Base-by-base conservation (phyloP, 352 stramenopile genomes). In the Blastocystis sp. region DNA sequence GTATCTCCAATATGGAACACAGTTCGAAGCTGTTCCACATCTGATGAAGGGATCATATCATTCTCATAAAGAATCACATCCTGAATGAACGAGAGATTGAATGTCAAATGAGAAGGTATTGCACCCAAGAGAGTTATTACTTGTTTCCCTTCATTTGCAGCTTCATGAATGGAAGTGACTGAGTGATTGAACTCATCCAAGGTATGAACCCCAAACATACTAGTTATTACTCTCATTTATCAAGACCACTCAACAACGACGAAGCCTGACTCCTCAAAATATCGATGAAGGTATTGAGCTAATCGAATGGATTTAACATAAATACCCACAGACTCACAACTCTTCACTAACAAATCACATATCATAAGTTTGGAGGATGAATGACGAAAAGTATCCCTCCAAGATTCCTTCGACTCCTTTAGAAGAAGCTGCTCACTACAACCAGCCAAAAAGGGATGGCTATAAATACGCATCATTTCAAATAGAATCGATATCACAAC, bases 361-460 rank as follows among this genome's bases (percentile, higher is more conserved):
- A 84, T 57, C 11, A 27, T 22, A 1, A 66, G 53, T 42, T 84
- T 84, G 1, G 48, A 53, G 37, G 17, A 66, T 1, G 73, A 19
- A 19, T 66, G 33, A 13, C 73, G 73, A 64, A 84, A 84, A 11
- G 42, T 27, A 11, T 53, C 53, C 7, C 1, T 22, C 73, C 73
- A 84, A 9, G 64, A 54, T 0, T 48, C 30, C 0, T 42, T 44
- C 6, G 27, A 27, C 15, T 51, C 30, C n/a, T 13, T 68, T 3
- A 58, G 51, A 17, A 60, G 53, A 22, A 78, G 5, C 0, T 3
- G 27, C 51, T 84, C 73, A 19, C 24, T 66, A 44, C 73, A 84
- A n/a, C 73, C 73, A 64, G 48, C n/a, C 3, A 84, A 44, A 68
- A 84, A 84, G 2, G 73, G 73, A 44, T 84, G 73, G 19, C 11